Conservation (phyloP, 129 eudicot species). For the Heracleum sosnowskyi region DNA sequence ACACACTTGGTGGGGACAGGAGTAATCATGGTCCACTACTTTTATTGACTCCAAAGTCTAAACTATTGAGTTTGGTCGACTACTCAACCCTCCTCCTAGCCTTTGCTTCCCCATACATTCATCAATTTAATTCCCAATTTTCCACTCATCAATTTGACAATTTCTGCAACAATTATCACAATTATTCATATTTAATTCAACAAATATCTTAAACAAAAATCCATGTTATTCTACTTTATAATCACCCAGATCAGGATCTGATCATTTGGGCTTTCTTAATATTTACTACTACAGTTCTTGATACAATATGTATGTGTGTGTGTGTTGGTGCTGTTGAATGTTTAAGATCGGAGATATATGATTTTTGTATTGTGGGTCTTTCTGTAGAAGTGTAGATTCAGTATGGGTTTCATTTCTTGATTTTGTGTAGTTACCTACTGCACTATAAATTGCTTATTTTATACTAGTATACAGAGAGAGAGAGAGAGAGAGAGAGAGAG, state of each 20-base stretch:
- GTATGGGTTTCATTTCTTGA: not conserved
- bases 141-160: not conserved
- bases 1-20: not conserved
- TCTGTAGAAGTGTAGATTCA: not conserved
- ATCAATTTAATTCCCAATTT: not conserved
- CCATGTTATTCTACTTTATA: not conserved
- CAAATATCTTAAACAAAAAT: not conserved
- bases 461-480: not conserved
- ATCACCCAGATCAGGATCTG: constrained; percentile 3
- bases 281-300: not conserved
- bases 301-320: not conserved
- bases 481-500: not conserved
- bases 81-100: not conserved
- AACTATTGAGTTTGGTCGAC: not conserved
- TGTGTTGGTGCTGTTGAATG: not conserved
- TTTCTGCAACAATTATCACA: not conserved
- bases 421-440: not conserved
- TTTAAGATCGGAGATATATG: not conserved
- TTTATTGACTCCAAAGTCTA: not conserved
- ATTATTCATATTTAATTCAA: not conserved
- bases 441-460: not conserved
- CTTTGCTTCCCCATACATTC: not conserved
- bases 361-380: not conserved
- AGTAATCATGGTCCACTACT: constrained; percentile 3
- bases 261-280: not conserved